Percentiles rank a stretch among this genome's conserved stretches.
Evolutionary conservation across 1,284 basidiomycete genomes (phyloP).

Genomic region (Neolentinus lepideus): DNA sequence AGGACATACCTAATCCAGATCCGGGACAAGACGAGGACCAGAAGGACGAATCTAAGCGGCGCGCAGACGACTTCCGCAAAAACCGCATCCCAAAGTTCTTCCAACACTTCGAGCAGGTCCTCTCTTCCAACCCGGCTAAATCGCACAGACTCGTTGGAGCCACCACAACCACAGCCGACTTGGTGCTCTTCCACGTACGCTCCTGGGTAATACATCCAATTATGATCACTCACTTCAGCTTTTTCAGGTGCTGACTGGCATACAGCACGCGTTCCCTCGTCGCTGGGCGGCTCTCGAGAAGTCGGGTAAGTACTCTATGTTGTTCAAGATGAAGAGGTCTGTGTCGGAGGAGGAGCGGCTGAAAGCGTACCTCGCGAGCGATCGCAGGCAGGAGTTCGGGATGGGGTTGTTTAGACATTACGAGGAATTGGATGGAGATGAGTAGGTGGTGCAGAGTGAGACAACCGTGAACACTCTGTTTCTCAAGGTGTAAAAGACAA

Average conservation of each 20-base stretch:
- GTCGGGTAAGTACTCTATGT: constrained; percentile 22
- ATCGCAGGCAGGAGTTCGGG: constrained; percentile 28
- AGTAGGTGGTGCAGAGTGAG: no score
- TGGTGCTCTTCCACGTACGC: constrained; percentile 36
- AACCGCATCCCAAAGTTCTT: constrained; percentile 42
- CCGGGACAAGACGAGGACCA: constrained; percentile 35
- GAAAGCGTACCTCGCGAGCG: constrained; percentile 34
- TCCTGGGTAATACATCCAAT: not conserved
- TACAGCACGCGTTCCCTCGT: constrained; percentile 41
- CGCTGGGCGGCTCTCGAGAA: constrained; percentile 22
- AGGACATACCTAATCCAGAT: not conserved
- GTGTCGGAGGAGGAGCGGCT: constrained; percentile 27
- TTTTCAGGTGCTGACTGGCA: constrained; percentile 21
- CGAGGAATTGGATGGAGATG: constrained; percentile 34
- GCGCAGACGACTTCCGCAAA: constrained; percentile 30
- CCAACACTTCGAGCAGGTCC: constrained; percentile 28
- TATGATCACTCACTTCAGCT: not conserved
- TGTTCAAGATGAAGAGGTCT: constrained; percentile 25
- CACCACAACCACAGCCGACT: constrained; percentile 37
- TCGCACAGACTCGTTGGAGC: constrained; percentile 28
- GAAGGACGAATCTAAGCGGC: constrained; percentile 19
- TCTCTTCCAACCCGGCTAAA: constrained; percentile 25
- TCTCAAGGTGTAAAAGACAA: no score
- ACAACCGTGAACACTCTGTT: no score
- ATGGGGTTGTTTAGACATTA: constrained; percentile 40